Evolutionary conservation across 2,329 filamentous ascomycete genomes (phyloP), one percentile per base, ranked within the genome.

Genomic region (Pseudogymnoascus sp.): DNA sequence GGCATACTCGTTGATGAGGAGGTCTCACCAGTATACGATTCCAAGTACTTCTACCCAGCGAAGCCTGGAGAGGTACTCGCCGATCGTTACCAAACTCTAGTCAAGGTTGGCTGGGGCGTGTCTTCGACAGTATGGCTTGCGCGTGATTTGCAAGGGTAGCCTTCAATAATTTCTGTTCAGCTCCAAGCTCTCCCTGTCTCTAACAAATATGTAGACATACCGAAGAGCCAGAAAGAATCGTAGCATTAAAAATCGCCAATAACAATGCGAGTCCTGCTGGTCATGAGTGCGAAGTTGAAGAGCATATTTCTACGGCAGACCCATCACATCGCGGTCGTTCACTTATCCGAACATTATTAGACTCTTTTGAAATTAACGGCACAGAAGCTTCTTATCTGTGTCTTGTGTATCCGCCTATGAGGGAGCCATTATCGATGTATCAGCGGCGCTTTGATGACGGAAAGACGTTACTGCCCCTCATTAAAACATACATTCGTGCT

Each of bases 121-220:
- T 77, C 74, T 68, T 76, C 74, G 4, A 78, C 71, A 4, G 71
- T 77, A 61, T 79, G 75, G 74, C 72, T 77, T 61, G 73, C 75
- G n/a, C 68, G 62, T 21, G 77, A 78, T 57, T 8, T 39, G 36
- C 36, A 39, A 39, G 14, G 36, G 36, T 39, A 39, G 36, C 1
- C 36, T 39, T n/a, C n/a, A n/a, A n/a, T 39, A 39, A 39, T n/a
- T 39, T 39, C 36, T 39, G 14, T 39, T 39, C 5, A 39, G 2
- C n/a, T 37, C 36, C 4, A 39, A 39, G 36, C 36, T 39, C 14
- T 39, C 36, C 1, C 14, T 2, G 14, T 39, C 5, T 39, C 36
- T 39, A 39, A 39, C 36, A 2, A 39, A 39, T n/a, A 39, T 39
- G 7, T 7, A 39, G 36, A n/a, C 36, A 39, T 14, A 14, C n/a